Percentiles rank a stretch among this genome's conserved stretches.
Evolutionary conservation across 257 asterid species (phyloP).

Genomic region (Scutellaria barbata): DNA sequence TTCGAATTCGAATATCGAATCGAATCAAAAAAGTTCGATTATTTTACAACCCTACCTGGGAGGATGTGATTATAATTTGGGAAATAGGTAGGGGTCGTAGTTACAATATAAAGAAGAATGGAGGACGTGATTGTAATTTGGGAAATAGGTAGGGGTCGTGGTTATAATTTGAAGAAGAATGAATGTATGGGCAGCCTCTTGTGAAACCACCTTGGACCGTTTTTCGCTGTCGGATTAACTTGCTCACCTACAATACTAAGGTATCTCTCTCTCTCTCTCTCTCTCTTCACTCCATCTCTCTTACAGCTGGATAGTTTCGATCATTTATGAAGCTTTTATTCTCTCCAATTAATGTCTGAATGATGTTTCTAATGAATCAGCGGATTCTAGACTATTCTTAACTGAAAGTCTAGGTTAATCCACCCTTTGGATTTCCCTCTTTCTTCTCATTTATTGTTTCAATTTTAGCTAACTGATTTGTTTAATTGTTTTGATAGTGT

Average conservation of each 20-base stretch:
- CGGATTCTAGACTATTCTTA: conserved; percentile 9
- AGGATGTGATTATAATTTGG: too few relatives aligned
- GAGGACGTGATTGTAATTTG: not conserved
- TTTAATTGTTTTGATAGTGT: not conserved
- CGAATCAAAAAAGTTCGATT: too few relatives aligned
- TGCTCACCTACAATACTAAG: not conserved
- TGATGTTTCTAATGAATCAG: conserved; percentile 3
- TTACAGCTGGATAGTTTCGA: conserved; percentile 20
- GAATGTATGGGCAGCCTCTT: too few relatives aligned
- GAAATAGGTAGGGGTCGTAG: too few relatives aligned
- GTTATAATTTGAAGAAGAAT: not conserved
- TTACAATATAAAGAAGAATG: too few relatives aligned
- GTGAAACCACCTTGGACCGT: conserved; percentile 7
- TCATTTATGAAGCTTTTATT: not conserved
- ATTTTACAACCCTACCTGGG: too few relatives aligned
- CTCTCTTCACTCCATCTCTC: not conserved
- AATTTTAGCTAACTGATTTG: not conserved
- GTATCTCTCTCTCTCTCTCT: conserved; percentile 8
- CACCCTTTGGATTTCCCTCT: not conserved
- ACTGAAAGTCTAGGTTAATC: conserved; percentile 11
- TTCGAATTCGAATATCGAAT: too few relatives aligned
- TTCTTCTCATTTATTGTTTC: not conserved
- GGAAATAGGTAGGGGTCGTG: not conserved
- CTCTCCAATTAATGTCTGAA: conserved; percentile 25
- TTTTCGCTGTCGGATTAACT: conserved; percentile 24